Percentiles rank a stretch among this genome's conserved stretches.
Evolutionary conservation across 768 basidiomycete species (phyloP).

Genomic region (Lentinula detonsa): DNA sequence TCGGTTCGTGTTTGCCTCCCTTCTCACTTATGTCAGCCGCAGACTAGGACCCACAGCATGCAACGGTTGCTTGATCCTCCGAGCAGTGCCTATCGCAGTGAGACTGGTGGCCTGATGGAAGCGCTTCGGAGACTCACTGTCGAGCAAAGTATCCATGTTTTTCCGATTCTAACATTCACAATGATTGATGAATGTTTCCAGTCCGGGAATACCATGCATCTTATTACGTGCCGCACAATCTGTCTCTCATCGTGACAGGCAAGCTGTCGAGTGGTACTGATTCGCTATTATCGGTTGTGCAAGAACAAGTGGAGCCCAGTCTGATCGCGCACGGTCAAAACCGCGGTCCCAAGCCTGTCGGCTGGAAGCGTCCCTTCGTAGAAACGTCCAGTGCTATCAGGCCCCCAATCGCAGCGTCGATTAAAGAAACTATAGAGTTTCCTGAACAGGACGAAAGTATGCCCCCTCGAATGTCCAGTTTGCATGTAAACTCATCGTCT

Average conservation of each 20-base stretch:
- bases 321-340: conserved; percentile 73
- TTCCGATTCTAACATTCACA: conserved; percentile 1
- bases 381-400: conserved; percentile 76
- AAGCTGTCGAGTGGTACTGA: conserved; percentile 72
- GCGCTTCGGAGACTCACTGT: conserved; percentile 80
- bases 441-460: conserved; percentile 92
- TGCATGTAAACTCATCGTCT: not conserved
- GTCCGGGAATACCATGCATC: conserved; percentile 85
- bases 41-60: conserved; percentile 34
- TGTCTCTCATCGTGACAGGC: conserved; percentile 84
- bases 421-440: conserved; percentile 75
- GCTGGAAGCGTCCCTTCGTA: conserved; percentile 93
- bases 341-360: conserved; percentile 60
- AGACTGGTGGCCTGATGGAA: conserved; percentile 95
- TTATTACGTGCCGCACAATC: conserved; percentile 93
- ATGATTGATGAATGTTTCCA: conserved; percentile 23
- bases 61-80: conserved; percentile 79
- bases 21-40: not conserved
- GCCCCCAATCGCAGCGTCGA: conserved; percentile 41
- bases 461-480: conserved; percentile 8
- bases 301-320: conserved; percentile 76
- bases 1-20: conserved; percentile 40
- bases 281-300: conserved; percentile 76
- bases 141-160: conserved; percentile 66
- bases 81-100: conserved; percentile 87